These are phyloP conservation scores for Erythrobasidium hasegawianum DNA, from an alignment of 1,284 basidiomycete genomes.

Conservation along the genomic window DNA sequence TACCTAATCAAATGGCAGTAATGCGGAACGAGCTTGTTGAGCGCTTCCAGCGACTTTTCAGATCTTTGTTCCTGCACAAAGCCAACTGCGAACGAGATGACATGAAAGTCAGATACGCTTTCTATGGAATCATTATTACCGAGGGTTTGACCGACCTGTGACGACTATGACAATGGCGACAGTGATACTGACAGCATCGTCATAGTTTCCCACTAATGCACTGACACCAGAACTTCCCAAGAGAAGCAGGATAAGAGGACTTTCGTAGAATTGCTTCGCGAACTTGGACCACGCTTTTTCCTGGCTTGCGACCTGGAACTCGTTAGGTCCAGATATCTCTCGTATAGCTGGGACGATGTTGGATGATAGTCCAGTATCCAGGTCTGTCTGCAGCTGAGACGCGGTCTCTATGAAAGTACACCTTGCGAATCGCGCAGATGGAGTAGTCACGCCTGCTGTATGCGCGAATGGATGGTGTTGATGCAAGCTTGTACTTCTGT, in stretches of 20 bases:
- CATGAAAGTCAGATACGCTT: neutral
- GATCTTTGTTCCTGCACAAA: constrained; percentile 94
- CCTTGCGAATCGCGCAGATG: constrained; percentile 33
- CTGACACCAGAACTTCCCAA: constrained; percentile 83
- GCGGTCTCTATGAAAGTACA: constrained; percentile 28
- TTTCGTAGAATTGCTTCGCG: constrained; percentile 87
- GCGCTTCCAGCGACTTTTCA: constrained; percentile 87
- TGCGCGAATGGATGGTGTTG: constrained; percentile 31
- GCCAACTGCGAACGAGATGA: constrained; percentile 76
- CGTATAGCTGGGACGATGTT: constrained; percentile 65
- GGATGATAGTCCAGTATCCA: constrained; percentile 59
- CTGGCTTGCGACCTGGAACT: constrained; percentile 80
- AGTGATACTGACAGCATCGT: constrained; percentile 90
- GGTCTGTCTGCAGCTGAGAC: constrained; percentile 27
- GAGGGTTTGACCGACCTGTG: constrained; percentile 60
- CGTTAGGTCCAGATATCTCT: constrained; percentile 77
- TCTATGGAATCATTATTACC: neutral
- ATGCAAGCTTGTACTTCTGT: neutral
- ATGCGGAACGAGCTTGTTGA: constrained; percentile 94
- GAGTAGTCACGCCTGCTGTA: constrained; percentile 32
- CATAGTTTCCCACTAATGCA: constrained; percentile 83
- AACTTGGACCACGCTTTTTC: constrained; percentile 83
- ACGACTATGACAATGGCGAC: constrained; percentile 91
- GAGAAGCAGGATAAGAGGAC: constrained; percentile 81
- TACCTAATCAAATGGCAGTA: constrained; percentile 86